Evolutionary conservation across 2,329 filamentous ascomycete genomes (phyloP), one percentile per base, ranked within the genome.

Genomic region (Nannizzia gypsea): DNA sequence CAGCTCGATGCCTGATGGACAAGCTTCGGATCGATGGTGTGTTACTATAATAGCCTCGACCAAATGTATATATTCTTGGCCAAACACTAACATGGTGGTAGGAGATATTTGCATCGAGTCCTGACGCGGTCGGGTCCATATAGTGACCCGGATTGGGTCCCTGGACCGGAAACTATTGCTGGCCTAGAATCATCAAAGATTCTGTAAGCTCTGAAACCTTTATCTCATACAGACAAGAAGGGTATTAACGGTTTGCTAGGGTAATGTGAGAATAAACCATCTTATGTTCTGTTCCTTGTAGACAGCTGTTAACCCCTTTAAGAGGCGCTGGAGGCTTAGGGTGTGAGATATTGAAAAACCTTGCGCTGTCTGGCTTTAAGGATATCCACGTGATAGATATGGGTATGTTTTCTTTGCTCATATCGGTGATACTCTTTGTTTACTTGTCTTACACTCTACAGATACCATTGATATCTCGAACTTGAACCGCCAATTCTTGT

Each of bases 391-490:
- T 99, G 61, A 97, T 99, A 68, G 93, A 99, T 76, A 99, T 99
- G 93, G 89, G 88, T 87, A 75, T 61, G 79, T 70, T n/a, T 15
- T 6, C 50, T 28, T 11, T 54, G 31, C n/a, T 26, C 6, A 34
- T 34, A 31, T 20, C 3, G 28, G 28, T 50, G 24, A 11, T 24
- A 57, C 44, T 1, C 22, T 54, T 31, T 56, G 24, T 31, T 1
- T 6, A 28, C n/a, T 22, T 24, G 48, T 52, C 62, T 67, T 60
- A 71, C 63, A 40, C 59, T 22, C 9, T 31, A 22, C 65, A 90
- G 90, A 99, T 74, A 99, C 92, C 1, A 99, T 99, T 73, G 93
- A 99, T 70, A 92, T 99, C 62, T 96, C 91, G 57, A 99, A 99
- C 72, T 81, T 99, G 22, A 99, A 99, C 74, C 87, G 93, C 46